Base-by-base conservation (phyloP, 75 land plant genomes). In the Larix kaempferi region DNA sequence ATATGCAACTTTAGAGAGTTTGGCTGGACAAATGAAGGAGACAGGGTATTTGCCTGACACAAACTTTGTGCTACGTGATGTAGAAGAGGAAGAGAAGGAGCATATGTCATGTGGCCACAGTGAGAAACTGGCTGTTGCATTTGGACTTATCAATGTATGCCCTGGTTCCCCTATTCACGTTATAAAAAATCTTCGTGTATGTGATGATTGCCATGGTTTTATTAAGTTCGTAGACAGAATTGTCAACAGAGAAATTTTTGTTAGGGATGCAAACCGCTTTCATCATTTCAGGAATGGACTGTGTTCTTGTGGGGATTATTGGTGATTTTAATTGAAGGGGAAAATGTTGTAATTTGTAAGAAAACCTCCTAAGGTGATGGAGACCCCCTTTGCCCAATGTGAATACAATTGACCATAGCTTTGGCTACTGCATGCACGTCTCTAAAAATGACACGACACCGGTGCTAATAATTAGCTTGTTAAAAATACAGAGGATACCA, bases 291-390 rank as follows among this genome's bases (percentile, higher is more conserved):
- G 26, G 58, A 22, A 55, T 22, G 77, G 77, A 21, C 2, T 57
- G 27, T 75, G 77, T 27, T 75, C 62, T 44, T 57, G 77, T 29
- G 83, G 58, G 57, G n/a, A 75, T 75, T 57, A 49, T 22, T 75
- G 67, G 63, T 75, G 16, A 75, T 55, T 14, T 35, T 26, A 26
- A 13, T 23, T 29, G 17, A 23, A 64, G 6, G 19, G 15, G 33
- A 64, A 49, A 49, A 49, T 11, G 10, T 49, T 49, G 12, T 49
- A 49, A 49, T 49, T 49, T 11, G 54, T 49, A 49, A 10, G 11
- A 49, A 49, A 49, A 49, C 10, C 12, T 49, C 54, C 1, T 49
- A 49, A 11, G 12, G 54, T 49, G 54, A 11, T 49, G 12, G 54
- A 49, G 54, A 49, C 10, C 54, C 54, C 54, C 54, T 49, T 10